Evolutionary conservation across 305 asterid genomes (phyloP), one percentile per base, ranked within the genome.

Genomic region (Fraxinus angustifolia): DNA sequence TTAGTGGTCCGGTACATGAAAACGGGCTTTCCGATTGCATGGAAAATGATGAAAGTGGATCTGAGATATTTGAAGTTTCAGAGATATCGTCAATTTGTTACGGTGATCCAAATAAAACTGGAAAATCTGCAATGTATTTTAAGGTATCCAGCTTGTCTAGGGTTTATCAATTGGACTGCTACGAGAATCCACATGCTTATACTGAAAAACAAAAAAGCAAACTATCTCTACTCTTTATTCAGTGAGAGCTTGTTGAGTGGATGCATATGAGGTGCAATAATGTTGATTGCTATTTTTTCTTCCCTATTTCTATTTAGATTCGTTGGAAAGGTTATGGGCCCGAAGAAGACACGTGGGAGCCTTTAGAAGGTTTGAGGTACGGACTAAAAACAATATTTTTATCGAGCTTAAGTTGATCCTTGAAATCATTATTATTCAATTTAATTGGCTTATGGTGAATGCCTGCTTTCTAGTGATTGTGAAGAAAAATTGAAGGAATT

Each of bases 261-360:
- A 6, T 60, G 31, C 70, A 60, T 60, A 17, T 21, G 31, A 10
- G 14, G 10, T 19, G 28, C 31, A 67, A 28, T 67, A 10, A 67
- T 67, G 31, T 67, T 1, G 42, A 36, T 36, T 67, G 35, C 8
- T 67, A 67, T 8, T 23, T 62, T 67, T 67, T 67, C 36, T 67
- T 67, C 73, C n/a, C 73, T 4, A 16, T 6, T 74, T 78, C 28
- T 68, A n/a, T 72, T 77, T 60, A 95, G 98, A 82, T 95, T n/a
- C 88, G 85, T 4, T 96, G 98, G 99, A 91, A 90, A 82, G 93
- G 96, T 45, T 94, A 96, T 88, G 93, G 94, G 7, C 87, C 94
- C 0, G 90, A 86, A 3, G 80, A 91, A 5, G 97, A 96, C 78
- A 91, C 97, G 0, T 96, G 98, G 99, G 99, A 96, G 86, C 97